These are phyloP conservation scores for Pilaira anomala DNA, from an alignment of 192 early-diverging fungal species.

Conservation along the genomic window DNA sequence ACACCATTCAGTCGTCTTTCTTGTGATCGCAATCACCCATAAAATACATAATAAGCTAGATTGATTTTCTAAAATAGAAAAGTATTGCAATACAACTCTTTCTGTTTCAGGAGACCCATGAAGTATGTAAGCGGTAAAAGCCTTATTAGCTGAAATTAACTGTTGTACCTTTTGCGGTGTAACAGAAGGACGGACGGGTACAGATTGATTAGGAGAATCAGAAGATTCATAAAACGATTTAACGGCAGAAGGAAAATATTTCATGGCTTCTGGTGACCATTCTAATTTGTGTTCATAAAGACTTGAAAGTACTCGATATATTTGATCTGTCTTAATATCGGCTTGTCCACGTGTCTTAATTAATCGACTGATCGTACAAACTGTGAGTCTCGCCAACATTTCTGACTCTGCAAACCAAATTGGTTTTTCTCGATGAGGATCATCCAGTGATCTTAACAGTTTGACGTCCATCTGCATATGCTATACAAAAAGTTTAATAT, in stretches of 20 bases:
- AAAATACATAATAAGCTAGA: constrained; percentile 64
- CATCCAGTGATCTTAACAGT: constrained; percentile 50
- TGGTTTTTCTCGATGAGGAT: constrained; percentile 49
- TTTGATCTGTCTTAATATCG: constrained; percentile 48
- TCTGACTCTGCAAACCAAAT: constrained; percentile 65
- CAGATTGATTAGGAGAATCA: constrained; percentile 20
- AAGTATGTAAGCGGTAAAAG: constrained; percentile 23
- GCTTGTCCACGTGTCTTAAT: constrained; percentile 55
- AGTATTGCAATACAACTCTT: constrained; percentile 45
- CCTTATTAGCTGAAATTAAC: constrained; percentile 23
- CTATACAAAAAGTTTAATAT: constrained; percentile 21
- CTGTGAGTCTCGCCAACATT: constrained; percentile 51
- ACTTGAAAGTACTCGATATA: constrained; percentile 43
- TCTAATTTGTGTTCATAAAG: constrained; percentile 48
- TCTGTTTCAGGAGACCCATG: constrained; percentile 36
- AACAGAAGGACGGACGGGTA: constrained; percentile 11
- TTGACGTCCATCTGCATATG: constrained; percentile 46
- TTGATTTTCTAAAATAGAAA: constrained; percentile 57
- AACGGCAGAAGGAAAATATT: constrained; percentile 53
- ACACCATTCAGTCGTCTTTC: constrained; percentile 30
- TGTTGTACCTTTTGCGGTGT: constrained; percentile 18
- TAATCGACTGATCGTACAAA: constrained; percentile 48
- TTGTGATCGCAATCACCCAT: constrained; percentile 54
- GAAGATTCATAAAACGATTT: constrained; percentile 39
- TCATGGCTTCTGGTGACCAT: constrained; percentile 52